phyloP scores from a whole-genome alignment of 2,329 filamentous ascomycete genomes.

The Ophiostoma ips region DNA sequence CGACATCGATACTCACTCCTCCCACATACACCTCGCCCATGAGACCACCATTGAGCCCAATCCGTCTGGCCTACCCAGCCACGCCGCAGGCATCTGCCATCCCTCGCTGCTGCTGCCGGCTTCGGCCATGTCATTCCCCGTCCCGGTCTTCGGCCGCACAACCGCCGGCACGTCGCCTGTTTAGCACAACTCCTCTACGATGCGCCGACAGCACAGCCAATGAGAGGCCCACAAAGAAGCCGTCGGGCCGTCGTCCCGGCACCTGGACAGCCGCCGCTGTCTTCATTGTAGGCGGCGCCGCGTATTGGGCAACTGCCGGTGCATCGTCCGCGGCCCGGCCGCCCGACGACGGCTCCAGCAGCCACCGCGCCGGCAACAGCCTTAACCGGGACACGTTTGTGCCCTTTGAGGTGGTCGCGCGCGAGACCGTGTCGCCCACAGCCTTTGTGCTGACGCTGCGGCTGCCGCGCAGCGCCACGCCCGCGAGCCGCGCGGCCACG shows the following conservation, averaged over 20 bases:
- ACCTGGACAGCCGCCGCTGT: not conserved
- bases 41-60: not conserved
- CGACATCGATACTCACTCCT: not conserved
- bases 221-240: not conserved
- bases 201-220: too few relatives aligned
- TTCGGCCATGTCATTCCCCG: too few relatives aligned
- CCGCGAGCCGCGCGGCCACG: slow-evolving; percentile 5
- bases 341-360: not conserved
- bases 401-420: slow-evolving; percentile 48
- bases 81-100: not conserved
- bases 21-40: not conserved
- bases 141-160: too few relatives aligned
- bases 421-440: slow-evolving; percentile 49
- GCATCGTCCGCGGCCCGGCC: not conserved
- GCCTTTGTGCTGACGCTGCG: slow-evolving; percentile 55
- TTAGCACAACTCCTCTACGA: too few relatives aligned
- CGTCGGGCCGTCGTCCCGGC: not conserved
- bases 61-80: not conserved
- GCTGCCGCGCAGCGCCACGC: slow-evolving; percentile 19
- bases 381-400: slow-evolving; percentile 50
- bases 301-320: not conserved
- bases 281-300: not conserved
- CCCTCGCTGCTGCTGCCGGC: not conserved
- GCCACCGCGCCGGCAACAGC: not conserved
- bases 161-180: too few relatives aligned